Evolutionary conservation across 164 flowering plant genomes (phyloP).

Genomic region (Nymphaea thermarum): DNA sequence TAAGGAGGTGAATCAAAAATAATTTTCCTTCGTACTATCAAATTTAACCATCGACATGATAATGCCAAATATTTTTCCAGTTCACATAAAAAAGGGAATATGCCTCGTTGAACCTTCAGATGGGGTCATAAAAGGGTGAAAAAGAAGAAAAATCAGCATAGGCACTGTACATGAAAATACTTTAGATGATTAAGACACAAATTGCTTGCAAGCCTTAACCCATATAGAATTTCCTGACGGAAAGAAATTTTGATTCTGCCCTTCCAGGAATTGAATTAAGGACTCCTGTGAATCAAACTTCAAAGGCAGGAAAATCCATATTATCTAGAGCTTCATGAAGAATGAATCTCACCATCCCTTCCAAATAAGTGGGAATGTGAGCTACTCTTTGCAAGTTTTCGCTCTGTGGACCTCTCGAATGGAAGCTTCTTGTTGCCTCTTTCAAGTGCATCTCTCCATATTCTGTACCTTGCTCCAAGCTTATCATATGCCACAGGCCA

Average conservation of each 20-base stretch:
- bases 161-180: neutral
- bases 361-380: neutral
- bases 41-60: no score
- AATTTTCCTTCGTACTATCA: no score
- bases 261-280: neutral
- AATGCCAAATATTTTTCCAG: neutral
- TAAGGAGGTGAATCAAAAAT: no score
- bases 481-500: conserved; percentile 85
- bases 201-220: neutral
- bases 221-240: neutral
- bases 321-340: neutral
- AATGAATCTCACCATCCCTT: neutral
- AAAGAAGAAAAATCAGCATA: neutral
- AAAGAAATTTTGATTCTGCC: neutral
- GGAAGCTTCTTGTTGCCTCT: conserved; percentile 45
- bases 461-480: conserved; percentile 84
- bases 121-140: no score
- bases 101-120: neutral
- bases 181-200: neutral
- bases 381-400: neutral
- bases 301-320: neutral
- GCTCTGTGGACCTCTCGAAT: conserved; percentile 18
- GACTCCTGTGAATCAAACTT: no score
- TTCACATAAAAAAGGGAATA: neutral
- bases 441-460: conserved; percentile 89